Evolutionary conservation across 202 grass and related monocot genomes (phyloP).

Genomic region (Setaria italica): DNA sequence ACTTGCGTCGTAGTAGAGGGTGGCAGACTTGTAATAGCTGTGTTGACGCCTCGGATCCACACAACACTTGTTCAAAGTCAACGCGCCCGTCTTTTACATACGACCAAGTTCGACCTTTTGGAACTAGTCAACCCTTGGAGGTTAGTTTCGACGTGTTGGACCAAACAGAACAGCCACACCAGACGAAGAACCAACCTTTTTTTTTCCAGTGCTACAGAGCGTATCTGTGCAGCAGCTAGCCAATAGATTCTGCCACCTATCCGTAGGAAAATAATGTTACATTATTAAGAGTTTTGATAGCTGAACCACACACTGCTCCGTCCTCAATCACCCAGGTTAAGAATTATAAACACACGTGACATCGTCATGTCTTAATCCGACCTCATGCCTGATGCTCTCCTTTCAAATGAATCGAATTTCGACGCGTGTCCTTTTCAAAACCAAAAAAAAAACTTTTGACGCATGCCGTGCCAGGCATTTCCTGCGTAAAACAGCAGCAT

Average conservation of each 20-base stretch:
- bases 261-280: neutral
- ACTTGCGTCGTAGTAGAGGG: neutral
- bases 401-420: neutral
- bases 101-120: neutral
- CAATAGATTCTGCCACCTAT: neutral
- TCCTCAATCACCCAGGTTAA: too few species aligned
- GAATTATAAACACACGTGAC: neutral
- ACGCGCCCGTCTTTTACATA: neutral
- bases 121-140: neutral
- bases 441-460: neutral
- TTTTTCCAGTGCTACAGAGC: neutral
- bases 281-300: neutral
- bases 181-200: neutral
- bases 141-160: slow-evolving; percentile 24
- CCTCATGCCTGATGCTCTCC: neutral
- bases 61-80: slow-evolving; percentile 9
- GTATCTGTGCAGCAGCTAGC: neutral
- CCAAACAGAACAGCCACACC: neutral
- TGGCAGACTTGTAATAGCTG: neutral
- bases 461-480: neutral
- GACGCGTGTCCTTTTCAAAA: too few species aligned
- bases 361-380: neutral
- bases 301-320: neutral
- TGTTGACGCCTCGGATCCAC: neutral
- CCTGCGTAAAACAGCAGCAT: neutral